Conservation (phyloP, 2,329 filamentous ascomycete genomes). For the Botrytis sinoallii region DNA sequence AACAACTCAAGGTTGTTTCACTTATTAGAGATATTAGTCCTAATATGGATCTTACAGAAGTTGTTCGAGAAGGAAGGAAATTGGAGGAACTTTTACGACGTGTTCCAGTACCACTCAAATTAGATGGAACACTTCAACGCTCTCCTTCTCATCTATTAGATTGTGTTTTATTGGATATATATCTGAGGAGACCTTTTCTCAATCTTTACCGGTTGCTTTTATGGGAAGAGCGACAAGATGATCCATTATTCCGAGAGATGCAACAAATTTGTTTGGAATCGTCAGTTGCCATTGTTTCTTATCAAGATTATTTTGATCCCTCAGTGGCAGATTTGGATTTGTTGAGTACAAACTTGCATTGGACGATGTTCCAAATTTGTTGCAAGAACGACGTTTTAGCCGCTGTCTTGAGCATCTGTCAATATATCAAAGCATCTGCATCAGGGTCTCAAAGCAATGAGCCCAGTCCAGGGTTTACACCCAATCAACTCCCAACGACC, state of each 20-base stretch:
- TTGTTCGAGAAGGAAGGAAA: conserved; percentile 14
- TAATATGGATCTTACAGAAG: conserved; percentile 6
- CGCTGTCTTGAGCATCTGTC: conserved; percentile 22
- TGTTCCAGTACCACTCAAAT: not conserved
- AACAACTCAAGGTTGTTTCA: conserved; percentile 19
- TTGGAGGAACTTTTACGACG: conserved; percentile 2
- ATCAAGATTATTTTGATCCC: conserved; percentile 24
- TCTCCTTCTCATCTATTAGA: conserved; percentile 11
- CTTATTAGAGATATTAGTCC: conserved; percentile 14
- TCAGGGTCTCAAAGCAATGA: not conserved
- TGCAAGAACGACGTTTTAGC: conserved; percentile 26
- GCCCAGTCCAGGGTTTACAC: conserved; percentile 3
- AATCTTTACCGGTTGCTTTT: conserved; percentile 19
- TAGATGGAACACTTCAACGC: conserved; percentile 9
- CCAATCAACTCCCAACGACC: not conserved
- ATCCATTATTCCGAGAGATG: conserved; percentile 14
- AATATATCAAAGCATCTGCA: conserved; percentile 1
- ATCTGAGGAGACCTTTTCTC: conserved; percentile 21
- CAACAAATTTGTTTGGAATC: conserved; percentile 19
- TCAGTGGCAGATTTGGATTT: conserved; percentile 7
- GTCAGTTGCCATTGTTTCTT: conserved; percentile 22
- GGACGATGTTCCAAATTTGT: conserved; percentile 26
- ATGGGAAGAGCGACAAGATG: conserved; percentile 12
- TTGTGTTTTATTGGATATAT: conserved; percentile 21
- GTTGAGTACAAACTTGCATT: conserved; percentile 14